These are phyloP conservation scores for Colletotrichum camelliae DNA, from an alignment of 2,329 filamentous ascomycete genomes.

Conservation along the genomic window DNA sequence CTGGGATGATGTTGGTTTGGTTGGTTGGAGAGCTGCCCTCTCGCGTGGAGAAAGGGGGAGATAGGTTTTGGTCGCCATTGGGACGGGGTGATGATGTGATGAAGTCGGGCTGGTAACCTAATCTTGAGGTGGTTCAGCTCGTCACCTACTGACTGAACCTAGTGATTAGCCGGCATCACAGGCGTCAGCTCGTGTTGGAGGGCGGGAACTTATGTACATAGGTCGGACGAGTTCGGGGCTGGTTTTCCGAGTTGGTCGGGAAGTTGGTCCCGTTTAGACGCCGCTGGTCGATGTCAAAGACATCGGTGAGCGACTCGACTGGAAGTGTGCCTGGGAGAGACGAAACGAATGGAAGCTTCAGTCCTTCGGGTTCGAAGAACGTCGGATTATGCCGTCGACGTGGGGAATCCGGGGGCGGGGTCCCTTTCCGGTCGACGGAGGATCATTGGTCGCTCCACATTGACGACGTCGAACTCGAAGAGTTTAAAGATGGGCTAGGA, in stretches of 20 bases:
- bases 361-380: background rate
- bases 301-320: too few species aligned
- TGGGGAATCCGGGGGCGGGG: background rate
- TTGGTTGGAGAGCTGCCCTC: background rate
- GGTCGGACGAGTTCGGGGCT: background rate
- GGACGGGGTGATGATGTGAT: background rate
- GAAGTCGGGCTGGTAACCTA: background rate
- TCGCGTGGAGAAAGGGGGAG: background rate
- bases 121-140: background rate
- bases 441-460: background rate
- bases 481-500: background rate
- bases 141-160: background rate
- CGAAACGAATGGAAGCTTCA: too few species aligned
- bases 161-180: background rate
- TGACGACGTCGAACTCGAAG: background rate
- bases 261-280: background rate
- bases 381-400: background rate
- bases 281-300: background rate
- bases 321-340: too few species aligned
- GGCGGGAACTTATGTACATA: too few species aligned
- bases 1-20: background rate
- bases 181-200: too few species aligned
- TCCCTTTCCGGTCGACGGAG: background rate
- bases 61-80: background rate
- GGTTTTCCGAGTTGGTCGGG: background rate